These are phyloP conservation scores for Ambrosia hybrid DNA, from an alignment of 140 eudicot species.

Conservation along the genomic window DNA sequence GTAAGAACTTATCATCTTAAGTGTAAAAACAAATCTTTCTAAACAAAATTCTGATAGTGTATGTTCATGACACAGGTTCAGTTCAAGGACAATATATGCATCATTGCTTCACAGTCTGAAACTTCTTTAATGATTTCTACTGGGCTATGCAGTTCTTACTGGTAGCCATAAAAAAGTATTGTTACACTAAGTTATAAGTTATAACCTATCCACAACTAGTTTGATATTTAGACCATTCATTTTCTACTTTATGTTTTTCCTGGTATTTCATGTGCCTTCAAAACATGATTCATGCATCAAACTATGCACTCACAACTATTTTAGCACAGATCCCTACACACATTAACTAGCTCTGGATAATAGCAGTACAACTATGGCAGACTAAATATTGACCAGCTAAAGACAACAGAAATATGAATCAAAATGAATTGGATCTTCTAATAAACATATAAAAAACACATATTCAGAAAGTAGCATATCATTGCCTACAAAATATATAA, in stretches of 20 bases:
- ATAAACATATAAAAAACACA: neutral
- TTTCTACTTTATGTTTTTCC: too few relatives aligned
- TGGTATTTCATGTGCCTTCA: too few relatives aligned
- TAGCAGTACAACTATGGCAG: neutral
- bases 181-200: neutral
- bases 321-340: too few relatives aligned
- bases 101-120: constrained; percentile 6
- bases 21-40: neutral
- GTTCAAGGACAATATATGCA: constrained; percentile 2
- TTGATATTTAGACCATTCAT: neutral
- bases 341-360: too few relatives aligned
- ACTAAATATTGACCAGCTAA: neutral
- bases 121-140: neutral
- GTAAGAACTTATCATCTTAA: neutral
- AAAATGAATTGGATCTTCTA: constrained; percentile 9
- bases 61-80: neutral
- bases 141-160: constrained; percentile 9
- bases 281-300: too few relatives aligned
- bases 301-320: too few relatives aligned
- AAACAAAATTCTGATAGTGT: neutral
- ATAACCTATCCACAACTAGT: neutral
- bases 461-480: constrained; percentile 10
- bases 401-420: constrained; percentile 5
- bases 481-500: neutral
- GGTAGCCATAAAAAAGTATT: neutral